phyloP scores from a whole-genome alignment of 2,329 filamentous ascomycete species.

The Verticillium zaregamsianum region DNA sequence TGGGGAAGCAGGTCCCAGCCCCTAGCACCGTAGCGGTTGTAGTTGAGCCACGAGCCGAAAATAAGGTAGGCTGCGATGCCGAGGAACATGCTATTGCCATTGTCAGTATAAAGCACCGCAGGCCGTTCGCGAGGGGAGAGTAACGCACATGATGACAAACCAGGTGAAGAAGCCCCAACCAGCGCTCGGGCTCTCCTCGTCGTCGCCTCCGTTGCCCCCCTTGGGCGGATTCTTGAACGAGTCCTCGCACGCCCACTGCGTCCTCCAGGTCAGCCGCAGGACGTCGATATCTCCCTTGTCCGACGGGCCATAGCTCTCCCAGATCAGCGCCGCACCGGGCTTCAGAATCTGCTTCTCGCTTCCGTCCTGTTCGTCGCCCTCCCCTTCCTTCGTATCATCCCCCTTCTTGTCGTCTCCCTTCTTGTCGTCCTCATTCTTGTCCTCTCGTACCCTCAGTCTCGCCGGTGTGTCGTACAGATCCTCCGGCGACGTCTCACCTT shows the following conservation, averaged over 20 bases:
- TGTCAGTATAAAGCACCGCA: background rate
- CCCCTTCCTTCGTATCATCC: conserved; percentile 30
- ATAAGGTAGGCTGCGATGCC: conserved; percentile 86
- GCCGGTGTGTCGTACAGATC: conserved; percentile 42
- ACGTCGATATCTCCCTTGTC: conserved; percentile 55
- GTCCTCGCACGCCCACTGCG: conserved; percentile 78
- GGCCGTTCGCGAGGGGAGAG: background rate
- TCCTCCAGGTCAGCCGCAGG: conserved; percentile 77
- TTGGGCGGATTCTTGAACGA: conserved; percentile 28
- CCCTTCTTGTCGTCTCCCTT: conserved; percentile 29
- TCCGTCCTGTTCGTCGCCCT: conserved; percentile 32
- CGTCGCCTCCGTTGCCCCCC: conserved; percentile 40
- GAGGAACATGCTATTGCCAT: conserved; percentile 68
- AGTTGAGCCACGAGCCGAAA: conserved; percentile 98
- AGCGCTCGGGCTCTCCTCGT: conserved; percentile 35
- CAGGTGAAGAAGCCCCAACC: conserved; percentile 97
- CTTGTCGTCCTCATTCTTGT: conserved; percentile 28
- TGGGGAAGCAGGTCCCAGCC: conserved; percentile 95
- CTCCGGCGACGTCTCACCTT: conserved; percentile 59
- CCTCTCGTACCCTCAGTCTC: conserved; percentile 14
- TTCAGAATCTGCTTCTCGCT: conserved; percentile 49
- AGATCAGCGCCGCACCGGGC: conserved; percentile 63
- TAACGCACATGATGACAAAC: conserved; percentile 84
- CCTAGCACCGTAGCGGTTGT: conserved; percentile 90
- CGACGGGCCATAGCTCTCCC: conserved; percentile 65